These are phyloP conservation scores for Musa troglodytarum DNA, from an alignment of 176 grass and related monocot species.

Conservation along the genomic window DNA sequence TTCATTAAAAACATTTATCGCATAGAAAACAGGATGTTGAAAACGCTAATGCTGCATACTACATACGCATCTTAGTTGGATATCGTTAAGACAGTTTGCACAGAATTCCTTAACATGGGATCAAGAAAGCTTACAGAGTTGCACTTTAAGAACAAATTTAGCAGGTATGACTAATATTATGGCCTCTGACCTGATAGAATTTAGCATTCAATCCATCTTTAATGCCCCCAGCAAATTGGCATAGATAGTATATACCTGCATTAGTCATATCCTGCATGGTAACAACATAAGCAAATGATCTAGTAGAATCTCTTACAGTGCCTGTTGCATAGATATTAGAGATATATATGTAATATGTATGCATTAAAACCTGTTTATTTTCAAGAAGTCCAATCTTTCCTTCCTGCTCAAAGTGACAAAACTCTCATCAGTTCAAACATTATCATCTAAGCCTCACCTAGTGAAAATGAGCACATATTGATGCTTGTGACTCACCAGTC, in stretches of 20 bases:
- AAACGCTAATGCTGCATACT: not conserved
- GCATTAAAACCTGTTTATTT: constrained; percentile 64
- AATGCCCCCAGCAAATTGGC: constrained; percentile 77
- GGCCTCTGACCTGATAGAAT: constrained; percentile 52
- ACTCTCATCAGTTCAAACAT: constrained; percentile 12
- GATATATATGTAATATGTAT: not conserved
- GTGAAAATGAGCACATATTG: constrained; percentile 5
- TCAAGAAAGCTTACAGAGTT: not conserved
- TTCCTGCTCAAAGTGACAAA: constrained; percentile 50
- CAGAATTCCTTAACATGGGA: not conserved
- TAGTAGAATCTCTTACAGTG: constrained; percentile 11
- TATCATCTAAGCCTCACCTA: constrained; percentile 5
- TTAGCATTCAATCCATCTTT: constrained; percentile 77
- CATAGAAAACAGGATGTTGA: not conserved
- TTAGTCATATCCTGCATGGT: constrained; percentile 64
- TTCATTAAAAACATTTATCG: not conserved
- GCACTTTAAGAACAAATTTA: not conserved
- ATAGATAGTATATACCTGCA: constrained; percentile 86
- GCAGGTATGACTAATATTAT: not conserved
- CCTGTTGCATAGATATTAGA: not conserved
- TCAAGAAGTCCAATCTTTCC: constrained; percentile 81
- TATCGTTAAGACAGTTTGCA: too few species aligned
- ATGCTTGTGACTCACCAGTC: constrained; percentile 52
- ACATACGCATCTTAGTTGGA: too few species aligned
- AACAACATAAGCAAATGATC: constrained; percentile 12